Conservation (phyloP, 192 early-diverging fungal species). For the Kickxella alabastrina region DNA sequence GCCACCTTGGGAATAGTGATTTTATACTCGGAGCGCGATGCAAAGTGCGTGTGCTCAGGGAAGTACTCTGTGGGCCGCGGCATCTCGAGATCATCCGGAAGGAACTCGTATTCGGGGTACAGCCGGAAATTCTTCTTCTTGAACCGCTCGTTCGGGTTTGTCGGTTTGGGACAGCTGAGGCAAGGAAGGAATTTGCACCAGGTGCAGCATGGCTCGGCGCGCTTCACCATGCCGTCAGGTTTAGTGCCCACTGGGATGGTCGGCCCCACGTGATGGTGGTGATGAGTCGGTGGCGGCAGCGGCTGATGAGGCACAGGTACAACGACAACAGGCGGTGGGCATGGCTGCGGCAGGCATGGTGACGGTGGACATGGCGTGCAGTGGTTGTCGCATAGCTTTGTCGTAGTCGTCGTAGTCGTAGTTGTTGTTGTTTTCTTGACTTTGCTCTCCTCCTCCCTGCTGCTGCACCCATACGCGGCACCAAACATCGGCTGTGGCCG, state of each 20-base stretch:
- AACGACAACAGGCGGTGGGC: constrained; percentile 7
- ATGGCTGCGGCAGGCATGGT: neutral
- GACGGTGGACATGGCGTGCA: constrained; percentile 3
- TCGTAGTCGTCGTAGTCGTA: constrained; percentile 34
- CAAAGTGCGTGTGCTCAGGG: constrained; percentile 39
- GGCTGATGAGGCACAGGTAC: neutral
- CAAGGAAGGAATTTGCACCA: constrained; percentile 51
- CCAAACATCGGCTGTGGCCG: constrained; percentile 33
- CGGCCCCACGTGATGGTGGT: constrained; percentile 8
- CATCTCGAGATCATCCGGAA: constrained; percentile 23
- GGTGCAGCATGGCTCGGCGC: constrained; percentile 42
- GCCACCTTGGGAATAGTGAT: constrained; percentile 30
- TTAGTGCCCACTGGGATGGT: constrained; percentile 32
- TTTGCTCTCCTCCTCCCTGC: constrained; percentile 10
- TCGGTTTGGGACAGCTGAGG: constrained; percentile 38
- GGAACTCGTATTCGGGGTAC: constrained; percentile 50
- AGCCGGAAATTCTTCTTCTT: constrained; percentile 41
- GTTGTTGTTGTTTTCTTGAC: constrained; percentile 37
- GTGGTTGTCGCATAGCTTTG: constrained; percentile 14
- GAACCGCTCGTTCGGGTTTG: constrained; percentile 45
- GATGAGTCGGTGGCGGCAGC: constrained; percentile 5
- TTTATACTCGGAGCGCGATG: constrained; percentile 23
- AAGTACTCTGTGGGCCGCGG: constrained; percentile 41
- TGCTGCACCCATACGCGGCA: constrained; percentile 8
- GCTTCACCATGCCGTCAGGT: constrained; percentile 18